Conservation (phyloP, 768 basidiomycete species). For the Porpolomopsis calyptriformis region DNA sequence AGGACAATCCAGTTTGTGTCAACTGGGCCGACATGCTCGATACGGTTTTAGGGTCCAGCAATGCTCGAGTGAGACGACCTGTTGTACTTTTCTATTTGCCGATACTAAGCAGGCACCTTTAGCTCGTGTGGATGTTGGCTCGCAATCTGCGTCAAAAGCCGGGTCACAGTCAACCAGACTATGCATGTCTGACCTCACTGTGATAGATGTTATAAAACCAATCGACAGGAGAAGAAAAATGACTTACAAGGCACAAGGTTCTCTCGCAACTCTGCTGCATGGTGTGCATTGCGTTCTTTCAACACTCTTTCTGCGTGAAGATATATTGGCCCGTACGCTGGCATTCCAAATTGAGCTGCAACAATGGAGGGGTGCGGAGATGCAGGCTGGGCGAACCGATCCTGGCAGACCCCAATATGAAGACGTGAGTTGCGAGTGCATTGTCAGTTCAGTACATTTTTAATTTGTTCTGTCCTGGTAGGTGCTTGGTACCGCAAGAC, state of each 20-base stretch:
- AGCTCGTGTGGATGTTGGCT: conserved; percentile 11
- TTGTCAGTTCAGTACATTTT: no score
- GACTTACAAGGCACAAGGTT: conserved; percentile 7
- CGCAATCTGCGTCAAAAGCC: conserved; percentile 10
- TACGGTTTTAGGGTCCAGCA: background rate
- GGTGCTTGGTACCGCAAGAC: no score
- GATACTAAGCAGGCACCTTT: conserved; percentile 7
- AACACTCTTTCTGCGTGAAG: conserved; percentile 13
- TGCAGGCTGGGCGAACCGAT: conserved; percentile 9
- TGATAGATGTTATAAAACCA: conserved; percentile 11
- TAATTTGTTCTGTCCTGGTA: no score
- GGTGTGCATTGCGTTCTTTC: background rate
- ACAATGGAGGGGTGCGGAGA: conserved; percentile 11
- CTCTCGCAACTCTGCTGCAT: background rate
- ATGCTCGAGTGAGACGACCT: conserved; percentile 7
- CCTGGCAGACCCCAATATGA: conserved; percentile 9
- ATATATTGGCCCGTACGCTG: conserved; percentile 10
- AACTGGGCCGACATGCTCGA: conserved; percentile 6
- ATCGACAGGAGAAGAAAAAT: conserved; percentile 1
- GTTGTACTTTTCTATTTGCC: conserved; percentile 1
- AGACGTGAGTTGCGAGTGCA: conserved; percentile 7
- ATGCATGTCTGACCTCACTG: conserved; percentile 13
- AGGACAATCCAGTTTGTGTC: background rate
- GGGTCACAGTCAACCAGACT: conserved; percentile 9
- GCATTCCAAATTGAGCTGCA: conserved; percentile 12